A percentile compares a stretch with the other conserved stretches of the same genome.
Evolutionary conservation across 2,329 filamentous ascomycete genomes (phyloP).

Genomic region (Aspergillus texensis): DNA sequence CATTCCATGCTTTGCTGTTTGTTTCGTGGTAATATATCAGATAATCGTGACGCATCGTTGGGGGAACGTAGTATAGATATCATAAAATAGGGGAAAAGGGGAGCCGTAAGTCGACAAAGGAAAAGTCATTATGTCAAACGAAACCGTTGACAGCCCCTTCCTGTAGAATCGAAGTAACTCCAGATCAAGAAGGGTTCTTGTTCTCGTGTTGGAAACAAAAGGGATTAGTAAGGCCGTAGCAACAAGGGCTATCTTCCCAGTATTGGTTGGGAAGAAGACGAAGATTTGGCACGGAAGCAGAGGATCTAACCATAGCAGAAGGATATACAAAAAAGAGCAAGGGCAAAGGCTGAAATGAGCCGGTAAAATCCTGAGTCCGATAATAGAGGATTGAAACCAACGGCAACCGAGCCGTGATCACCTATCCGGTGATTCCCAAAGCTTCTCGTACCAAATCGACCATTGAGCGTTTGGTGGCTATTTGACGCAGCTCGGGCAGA

Average conservation of each 20-base stretch:
- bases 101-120: background rate
- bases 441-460: slow-evolving; percentile 14
- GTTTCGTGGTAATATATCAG: slow-evolving; percentile 20
- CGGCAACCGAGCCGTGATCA: slow-evolving; percentile 32
- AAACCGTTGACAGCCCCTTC: background rate
- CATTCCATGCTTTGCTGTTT: slow-evolving; percentile 15
- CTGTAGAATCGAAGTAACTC: background rate
- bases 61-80: background rate
- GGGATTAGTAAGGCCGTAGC: background rate
- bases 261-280: background rate
- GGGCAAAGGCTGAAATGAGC: slow-evolving; percentile 16
- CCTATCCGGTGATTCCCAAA: slow-evolving; percentile 24
- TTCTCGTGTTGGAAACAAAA: background rate
- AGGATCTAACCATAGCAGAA: slow-evolving; percentile 7
- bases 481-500: slow-evolving; percentile 7
- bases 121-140: background rate
- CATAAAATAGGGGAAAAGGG: slow-evolving; percentile 4
- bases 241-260: background rate
- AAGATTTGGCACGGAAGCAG: background rate
- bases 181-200: background rate
- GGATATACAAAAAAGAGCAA: slow-evolving; percentile 19
- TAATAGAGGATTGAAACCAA: background rate
- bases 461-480: slow-evolving; percentile 13
- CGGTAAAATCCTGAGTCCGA: background rate
- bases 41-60: slow-evolving; percentile 18